These are phyloP conservation scores for Colletotrichum theobromicola DNA, from an alignment of 2,329 filamentous ascomycete genomes.

Conservation along the genomic window DNA sequence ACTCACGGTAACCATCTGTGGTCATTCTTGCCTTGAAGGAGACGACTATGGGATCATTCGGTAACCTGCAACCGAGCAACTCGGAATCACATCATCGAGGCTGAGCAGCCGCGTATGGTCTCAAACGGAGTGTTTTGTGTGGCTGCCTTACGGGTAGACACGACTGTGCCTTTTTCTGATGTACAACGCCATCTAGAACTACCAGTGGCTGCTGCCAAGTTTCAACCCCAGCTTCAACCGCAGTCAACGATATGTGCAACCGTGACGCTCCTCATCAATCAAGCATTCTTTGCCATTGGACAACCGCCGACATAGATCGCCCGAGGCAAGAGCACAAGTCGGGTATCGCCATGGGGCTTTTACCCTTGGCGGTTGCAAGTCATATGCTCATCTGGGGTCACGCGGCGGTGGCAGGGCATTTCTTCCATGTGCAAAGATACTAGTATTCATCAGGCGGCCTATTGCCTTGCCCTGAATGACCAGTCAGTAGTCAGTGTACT, in stretches of 20 bases:
- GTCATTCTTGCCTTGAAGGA: neutral
- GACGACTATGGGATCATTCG: neutral
- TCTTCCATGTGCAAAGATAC: neutral
- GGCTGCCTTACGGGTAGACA: neutral
- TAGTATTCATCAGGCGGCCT: neutral
- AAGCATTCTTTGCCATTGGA: neutral
- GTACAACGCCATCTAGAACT: neutral
- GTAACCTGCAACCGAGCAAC: neutral
- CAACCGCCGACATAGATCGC: neutral
- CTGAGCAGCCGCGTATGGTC: neutral
- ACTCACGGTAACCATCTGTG: neutral
- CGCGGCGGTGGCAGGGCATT: neutral
- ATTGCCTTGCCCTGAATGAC: neutral
- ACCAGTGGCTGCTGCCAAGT: neutral
- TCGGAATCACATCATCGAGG: neutral
- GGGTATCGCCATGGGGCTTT: neutral
- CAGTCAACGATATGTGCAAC: neutral
- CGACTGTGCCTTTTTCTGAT: neutral
- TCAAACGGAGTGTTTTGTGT: neutral
- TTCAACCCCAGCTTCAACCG: neutral
- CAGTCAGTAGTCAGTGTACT: slow-evolving; percentile 21
- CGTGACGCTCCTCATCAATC: neutral
- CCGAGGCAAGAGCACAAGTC: neutral
- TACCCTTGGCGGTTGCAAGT: neutral
- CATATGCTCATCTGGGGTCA: neutral